Base-by-base conservation (phyloP, 2,329 filamentous ascomycete genomes). In the Sphaerulina populicola region DNA sequence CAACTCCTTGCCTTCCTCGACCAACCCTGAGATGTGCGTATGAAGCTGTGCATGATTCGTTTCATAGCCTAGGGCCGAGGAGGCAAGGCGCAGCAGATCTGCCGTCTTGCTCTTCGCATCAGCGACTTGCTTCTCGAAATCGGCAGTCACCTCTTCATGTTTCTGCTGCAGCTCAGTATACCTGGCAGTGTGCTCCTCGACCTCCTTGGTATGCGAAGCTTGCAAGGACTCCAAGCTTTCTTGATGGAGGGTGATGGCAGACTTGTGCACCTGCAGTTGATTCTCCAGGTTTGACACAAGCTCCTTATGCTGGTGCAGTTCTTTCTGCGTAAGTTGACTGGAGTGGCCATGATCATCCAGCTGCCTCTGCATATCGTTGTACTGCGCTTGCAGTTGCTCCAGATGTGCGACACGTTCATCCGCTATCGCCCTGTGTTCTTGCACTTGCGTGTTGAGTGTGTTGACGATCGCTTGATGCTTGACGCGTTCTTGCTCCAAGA, bases 351-450 rank as follows among this genome's bases (percentile, higher is more conserved):
- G 77, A 47, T 85, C 77, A 36, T 87, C 80, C 9, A 94, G 76
- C 61, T 91, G 79, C 42, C 77, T 70, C 61, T 81, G 79, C 45
- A 85, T 79, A 23, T 77, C 76, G 30, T 77, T 68, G 64, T 94
- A 85, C 3, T 83, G 79, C 57, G 82, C 72, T 68, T 95, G 88
- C 11, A 95, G 75, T 57, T 86, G 79, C 2, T 81, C 76, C 29
- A 95, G 82, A 61, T 83, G 86, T 36, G 77, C 66, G 10, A 81
- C 74, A 61, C 90, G 87, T 58, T 74, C 77, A 56, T 78, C 77
- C 60, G 94, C 83, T 35, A 86, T 79, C 3, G 77, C 72, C 70
- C 86, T 90, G 71, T 94, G 89, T 64, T 88, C 82, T 46, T 90
- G 82, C 47, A 96, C 83, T 65, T 94, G 84, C 53, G 71, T 76